Conservation (phyloP, 139 green algal genomes). For the Chlorokybus atmophyticus region DNA sequence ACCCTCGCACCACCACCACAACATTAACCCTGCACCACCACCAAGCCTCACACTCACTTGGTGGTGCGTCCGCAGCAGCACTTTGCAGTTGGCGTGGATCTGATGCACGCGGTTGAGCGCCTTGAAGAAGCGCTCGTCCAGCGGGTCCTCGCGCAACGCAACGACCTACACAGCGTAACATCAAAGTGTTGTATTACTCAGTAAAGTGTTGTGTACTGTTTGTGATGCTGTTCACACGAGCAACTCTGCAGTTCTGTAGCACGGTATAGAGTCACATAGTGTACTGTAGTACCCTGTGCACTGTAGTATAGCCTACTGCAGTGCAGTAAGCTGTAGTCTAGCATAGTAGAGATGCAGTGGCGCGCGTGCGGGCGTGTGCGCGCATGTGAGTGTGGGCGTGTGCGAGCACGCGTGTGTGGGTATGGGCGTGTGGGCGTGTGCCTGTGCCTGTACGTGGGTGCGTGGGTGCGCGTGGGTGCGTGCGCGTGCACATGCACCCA, state of each 20-base stretch:
- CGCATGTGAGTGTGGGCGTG: too few species aligned
- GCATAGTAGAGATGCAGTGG: too few species aligned
- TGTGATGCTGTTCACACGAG: not conserved
- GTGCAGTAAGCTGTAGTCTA: not conserved
- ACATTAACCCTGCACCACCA: not conserved
- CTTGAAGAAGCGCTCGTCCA: slow-evolving; percentile 70
- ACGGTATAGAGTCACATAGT: too few species aligned
- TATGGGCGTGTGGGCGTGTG: too few species aligned
- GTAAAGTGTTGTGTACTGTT: not conserved
- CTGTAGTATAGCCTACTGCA: not conserved
- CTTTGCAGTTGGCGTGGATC: slow-evolving; percentile 86
- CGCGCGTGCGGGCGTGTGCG: too few species aligned
- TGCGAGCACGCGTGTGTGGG: too few species aligned
- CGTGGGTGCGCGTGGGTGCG: too few species aligned
- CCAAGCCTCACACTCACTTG: slow-evolving; percentile 9
- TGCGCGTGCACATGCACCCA: too few species aligned
- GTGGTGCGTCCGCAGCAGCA: slow-evolving; percentile 72
- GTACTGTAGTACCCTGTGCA: too few species aligned
- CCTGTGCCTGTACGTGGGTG: too few species aligned
- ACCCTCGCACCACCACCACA: not conserved
- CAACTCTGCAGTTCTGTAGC: too few species aligned
- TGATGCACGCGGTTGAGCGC: slow-evolving; percentile 65
- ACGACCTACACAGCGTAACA: slow-evolving; percentile 11
- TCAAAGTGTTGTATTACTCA: not conserved
- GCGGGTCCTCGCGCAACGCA: slow-evolving; percentile 20